Conservation (phyloP, 2,329 filamentous ascomycete genomes). For the Diaporthe humulicola region DNA sequence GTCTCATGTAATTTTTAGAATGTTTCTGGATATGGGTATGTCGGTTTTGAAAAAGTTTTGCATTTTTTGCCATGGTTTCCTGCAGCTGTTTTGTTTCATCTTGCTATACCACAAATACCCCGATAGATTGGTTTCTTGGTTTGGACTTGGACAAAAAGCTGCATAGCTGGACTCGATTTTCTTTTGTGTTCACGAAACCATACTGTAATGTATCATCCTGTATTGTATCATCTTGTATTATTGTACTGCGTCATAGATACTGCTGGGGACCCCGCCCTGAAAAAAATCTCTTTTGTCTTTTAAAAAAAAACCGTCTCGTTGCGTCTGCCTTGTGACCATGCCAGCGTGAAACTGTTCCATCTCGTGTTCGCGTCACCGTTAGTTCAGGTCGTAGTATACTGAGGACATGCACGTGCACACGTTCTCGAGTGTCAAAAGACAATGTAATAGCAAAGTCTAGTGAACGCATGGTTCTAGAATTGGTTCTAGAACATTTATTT, state of each 20-base stretch:
- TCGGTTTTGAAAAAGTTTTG: slow-evolving; percentile 30
- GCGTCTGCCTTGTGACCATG: background rate
- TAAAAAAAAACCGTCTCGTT: background rate
- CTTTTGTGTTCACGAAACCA: slow-evolving; percentile 27
- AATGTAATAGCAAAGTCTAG: background rate
- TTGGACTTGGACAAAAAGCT: slow-evolving; percentile 21
- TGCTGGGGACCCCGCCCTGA: background rate
- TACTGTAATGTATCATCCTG: slow-evolving; percentile 23
- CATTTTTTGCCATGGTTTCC: slow-evolving; percentile 10
- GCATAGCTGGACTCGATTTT: slow-evolving; percentile 29
- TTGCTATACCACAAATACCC: slow-evolving; percentile 37
- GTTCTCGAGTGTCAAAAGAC: background rate
- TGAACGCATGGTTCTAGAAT: background rate
- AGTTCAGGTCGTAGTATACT: background rate
- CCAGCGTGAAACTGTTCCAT: background rate
- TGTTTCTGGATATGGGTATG: slow-evolving; percentile 10
- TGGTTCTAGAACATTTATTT: background rate
- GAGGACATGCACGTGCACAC: background rate
- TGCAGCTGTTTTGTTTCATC: slow-evolving; percentile 27
- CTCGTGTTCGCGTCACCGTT: no score
- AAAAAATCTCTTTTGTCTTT: background rate
- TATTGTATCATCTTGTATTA: slow-evolving; percentile 21
- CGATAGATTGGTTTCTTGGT: slow-evolving; percentile 35
- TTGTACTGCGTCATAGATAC: slow-evolving; percentile 13
- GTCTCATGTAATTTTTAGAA: background rate